Conservation (phyloP, 2,329 filamentous ascomycete genomes). For the Acarospora socialis region DNA sequence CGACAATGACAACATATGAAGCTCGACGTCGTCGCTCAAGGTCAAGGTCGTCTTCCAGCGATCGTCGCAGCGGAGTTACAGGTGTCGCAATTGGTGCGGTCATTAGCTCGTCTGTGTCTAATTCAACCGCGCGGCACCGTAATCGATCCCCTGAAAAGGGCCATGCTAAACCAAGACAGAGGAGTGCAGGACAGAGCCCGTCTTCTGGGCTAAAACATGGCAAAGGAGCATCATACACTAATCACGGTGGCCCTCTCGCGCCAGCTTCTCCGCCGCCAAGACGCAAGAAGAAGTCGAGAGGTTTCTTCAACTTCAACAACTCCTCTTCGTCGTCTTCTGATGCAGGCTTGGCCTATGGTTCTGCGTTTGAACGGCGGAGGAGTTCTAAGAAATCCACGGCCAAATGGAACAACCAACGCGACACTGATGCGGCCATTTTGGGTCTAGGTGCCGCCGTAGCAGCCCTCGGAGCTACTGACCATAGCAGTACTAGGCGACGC, state of each 20-base stretch:
- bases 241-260: neutral
- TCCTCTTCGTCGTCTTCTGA: slow-evolving; percentile 55
- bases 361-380: slow-evolving; percentile 32
- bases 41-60: slow-evolving; percentile 23
- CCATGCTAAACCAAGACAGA: slow-evolving; percentile 5
- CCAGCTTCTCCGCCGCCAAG: neutral
- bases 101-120: slow-evolving; percentile 25
- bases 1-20: slow-evolving; percentile 10
- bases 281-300: slow-evolving; percentile 28
- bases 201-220: neutral
- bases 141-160: slow-evolving; percentile 24
- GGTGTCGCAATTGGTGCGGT: slow-evolving; percentile 26
- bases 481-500: slow-evolving; percentile 23
- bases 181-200: neutral
- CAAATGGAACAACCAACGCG: slow-evolving; percentile 19
- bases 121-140: slow-evolving; percentile 21
- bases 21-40: slow-evolving; percentile 25
- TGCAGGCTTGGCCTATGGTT: slow-evolving; percentile 54
- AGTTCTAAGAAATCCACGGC: slow-evolving; percentile 29
- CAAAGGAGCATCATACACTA: neutral
- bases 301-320: slow-evolving; percentile 43
- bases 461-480: slow-evolving; percentile 29
- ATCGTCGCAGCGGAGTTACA: slow-evolving; percentile 17
- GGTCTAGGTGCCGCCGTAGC: slow-evolving; percentile 34
- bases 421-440: slow-evolving; percentile 33